Evolutionary conservation across 73 alveolate genomes (phyloP), one percentile per base, ranked within the genome.

Genomic region (Symbiodinium natans): DNA sequence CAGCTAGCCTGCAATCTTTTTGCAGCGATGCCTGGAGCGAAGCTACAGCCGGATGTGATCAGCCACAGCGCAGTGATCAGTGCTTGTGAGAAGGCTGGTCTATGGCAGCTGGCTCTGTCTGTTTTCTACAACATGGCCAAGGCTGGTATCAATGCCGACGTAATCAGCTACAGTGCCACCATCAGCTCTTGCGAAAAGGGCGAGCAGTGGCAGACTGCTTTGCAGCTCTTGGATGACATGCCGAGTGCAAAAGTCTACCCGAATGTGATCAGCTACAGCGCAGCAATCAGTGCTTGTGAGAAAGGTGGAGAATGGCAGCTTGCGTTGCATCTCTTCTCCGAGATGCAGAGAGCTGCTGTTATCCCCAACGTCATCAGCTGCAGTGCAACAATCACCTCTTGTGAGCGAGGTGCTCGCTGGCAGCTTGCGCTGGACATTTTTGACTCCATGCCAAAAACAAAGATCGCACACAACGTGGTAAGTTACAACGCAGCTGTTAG

Each of bases 11-110:
- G 19, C 80, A n/a, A 29, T 27, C 80, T 27, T 3, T 63, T 63
- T 1, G 80, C 36, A 23, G 80, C 80, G 21, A 63, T 63, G 80
- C 80, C 80, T 29, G 29, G 11, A 13, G 80, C 80, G 27, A 63
- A 63, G 80, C 19, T 63, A 36, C 80, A 27, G 80, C 80, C 80
- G 38, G 80, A 63, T 63, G 80, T 63, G 80, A 63, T 63, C 33
- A 63, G 80, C 80, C 27, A 63, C 80, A 63, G 80, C 27, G 80
- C 80, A 13, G 33, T 63, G 36, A 63, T 63, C 80, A 63, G 80
- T 63, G 80, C 80, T 6, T 63, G 80, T 63, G 80, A 63, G 27
- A 63, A 63, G 80, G 80, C 80, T n/a, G 80, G 80, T 23, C 80
- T 23, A 8, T 63, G 80, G 80, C 80, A 63, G 33, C 33, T 63